Evolutionary conservation across 345 rosid genomes (phyloP).

Genomic region (Aquilaria sinensis): DNA sequence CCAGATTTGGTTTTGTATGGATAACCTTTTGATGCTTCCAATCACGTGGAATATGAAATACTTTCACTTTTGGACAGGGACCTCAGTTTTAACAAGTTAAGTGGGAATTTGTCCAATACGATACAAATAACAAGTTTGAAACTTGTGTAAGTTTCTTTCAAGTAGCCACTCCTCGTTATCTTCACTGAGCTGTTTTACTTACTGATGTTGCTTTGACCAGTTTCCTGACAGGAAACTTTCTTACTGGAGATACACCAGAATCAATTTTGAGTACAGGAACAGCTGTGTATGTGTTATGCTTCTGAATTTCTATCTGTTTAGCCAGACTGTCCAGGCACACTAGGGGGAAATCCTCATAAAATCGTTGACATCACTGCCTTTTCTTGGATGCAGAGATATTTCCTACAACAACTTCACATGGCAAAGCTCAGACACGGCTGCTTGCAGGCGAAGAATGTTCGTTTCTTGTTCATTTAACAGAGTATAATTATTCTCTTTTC

Average conservation of each 20-base stretch:
- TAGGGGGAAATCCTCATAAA: background rate
- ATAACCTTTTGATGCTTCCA: background rate
- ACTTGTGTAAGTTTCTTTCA: conserved; percentile 12
- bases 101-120: conserved; percentile 15
- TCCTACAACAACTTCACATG: conserved; percentile 29
- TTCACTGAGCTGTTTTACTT: background rate
- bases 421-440: conserved; percentile 21
- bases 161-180: background rate
- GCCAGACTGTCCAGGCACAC: background rate
- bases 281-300: conserved; percentile 18
- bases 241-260: conserved; percentile 21
- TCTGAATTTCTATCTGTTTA: background rate
- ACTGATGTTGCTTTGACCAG: conserved; percentile 11
- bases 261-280: conserved; percentile 24
- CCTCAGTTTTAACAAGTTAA: conserved; percentile 23
- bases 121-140: conserved; percentile 5
- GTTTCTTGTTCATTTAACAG: background rate
- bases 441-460: conserved; percentile 22
- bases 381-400: conserved; percentile 29
- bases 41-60: background rate
- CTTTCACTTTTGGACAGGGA: conserved; percentile 20
- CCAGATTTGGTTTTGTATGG: background rate
- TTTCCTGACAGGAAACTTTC: conserved; percentile 19
- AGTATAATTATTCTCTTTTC: conserved; percentile 1
- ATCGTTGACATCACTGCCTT: background rate